Base-by-base conservation (phyloP, 192 early-diverging fungal species). In the Backusella psychrophila region DNA sequence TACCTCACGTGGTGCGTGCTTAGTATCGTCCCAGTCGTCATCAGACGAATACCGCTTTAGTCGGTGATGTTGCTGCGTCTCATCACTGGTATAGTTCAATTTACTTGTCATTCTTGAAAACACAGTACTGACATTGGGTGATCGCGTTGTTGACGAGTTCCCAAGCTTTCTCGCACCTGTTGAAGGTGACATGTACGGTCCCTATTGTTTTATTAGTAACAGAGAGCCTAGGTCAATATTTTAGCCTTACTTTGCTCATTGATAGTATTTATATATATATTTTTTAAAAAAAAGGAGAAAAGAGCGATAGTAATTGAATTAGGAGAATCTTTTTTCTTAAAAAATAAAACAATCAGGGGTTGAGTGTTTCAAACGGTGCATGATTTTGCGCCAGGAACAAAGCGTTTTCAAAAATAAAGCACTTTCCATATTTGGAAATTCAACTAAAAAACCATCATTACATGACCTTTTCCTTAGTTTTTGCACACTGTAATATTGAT, bases 11-110 rank as follows among this genome's bases (percentile, higher is more conserved):
- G 75, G 79, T 5, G n/a, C 41, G 46, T 72, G 38, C 7, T 26
- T 76, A 19, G 59, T 72, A 4, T 76, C 76, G 21, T 72, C 70
- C 42, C 49, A 49, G 17, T 77, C 76, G 34, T 76, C 75, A 46
- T 26, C 63, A 29, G 41, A 23, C 41, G 70, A 71, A 33, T 44
- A 23, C 15, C 44, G 15, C 31, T 49, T 36, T 44, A 71, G 39
- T 23, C 70, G 70, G 33, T 71, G 70, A 23, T 71, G 44, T 31
- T 71, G 42, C 12, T 63, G 23, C 3, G 21, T 63, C 21, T 21
- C 35, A 38, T 35, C 23, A 17, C 5, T 23, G n/a, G 5, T 26
- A 33, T 38, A 21, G 6, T 29, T 49, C 17, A 41, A 46, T 15
- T 23, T 49, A 46, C 42, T 71, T 1, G 23, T 26, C 26, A 71